phyloP scores from a whole-genome alignment of 768 basidiomycete genomes.

The Leccinum obscurum region DNA sequence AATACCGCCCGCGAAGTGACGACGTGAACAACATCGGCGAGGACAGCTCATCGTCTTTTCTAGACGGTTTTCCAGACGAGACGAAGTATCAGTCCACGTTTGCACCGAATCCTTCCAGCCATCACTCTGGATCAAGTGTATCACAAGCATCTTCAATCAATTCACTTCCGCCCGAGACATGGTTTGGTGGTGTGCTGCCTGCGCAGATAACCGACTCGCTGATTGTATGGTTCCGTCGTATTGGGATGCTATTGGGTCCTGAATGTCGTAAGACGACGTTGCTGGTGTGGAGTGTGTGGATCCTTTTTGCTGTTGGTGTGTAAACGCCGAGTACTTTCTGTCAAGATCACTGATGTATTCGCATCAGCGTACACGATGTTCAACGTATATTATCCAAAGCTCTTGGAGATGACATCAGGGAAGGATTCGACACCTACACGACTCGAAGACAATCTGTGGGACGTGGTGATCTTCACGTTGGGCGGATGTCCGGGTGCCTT shows the following conservation, averaged over 20 bases:
- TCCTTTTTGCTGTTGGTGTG: slow-evolving; percentile 74
- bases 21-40: slow-evolving; percentile 28
- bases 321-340: neutral
- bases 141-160: slow-evolving; percentile 40
- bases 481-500: slow-evolving; percentile 85
- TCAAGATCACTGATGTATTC: neutral
- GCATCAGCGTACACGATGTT: slow-evolving; percentile 81
- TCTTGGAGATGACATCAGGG: slow-evolving; percentile 57
- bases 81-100: slow-evolving; percentile 12
- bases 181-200: slow-evolving; percentile 47
- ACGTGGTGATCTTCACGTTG: slow-evolving; percentile 82
- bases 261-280: slow-evolving; percentile 78
- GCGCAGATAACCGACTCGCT: slow-evolving; percentile 47
- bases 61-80: slow-evolving; percentile 13
- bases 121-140: slow-evolving; percentile 12
- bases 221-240: slow-evolving; percentile 65
- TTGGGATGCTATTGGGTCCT: slow-evolving; percentile 68
- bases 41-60: slow-evolving; percentile 24
- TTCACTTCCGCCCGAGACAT: slow-evolving; percentile 39
- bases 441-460: slow-evolving; percentile 69
- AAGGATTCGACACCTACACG: slow-evolving; percentile 38
- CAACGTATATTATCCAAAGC: slow-evolving; percentile 86
- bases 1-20: slow-evolving; percentile 23
- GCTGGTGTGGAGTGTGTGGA: slow-evolving; percentile 80
- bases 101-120: slow-evolving; percentile 29